Evolutionary conservation across 495 filamentous ascomycete genomes (phyloP).

Genomic region (Aspergillus wentii): DNA sequence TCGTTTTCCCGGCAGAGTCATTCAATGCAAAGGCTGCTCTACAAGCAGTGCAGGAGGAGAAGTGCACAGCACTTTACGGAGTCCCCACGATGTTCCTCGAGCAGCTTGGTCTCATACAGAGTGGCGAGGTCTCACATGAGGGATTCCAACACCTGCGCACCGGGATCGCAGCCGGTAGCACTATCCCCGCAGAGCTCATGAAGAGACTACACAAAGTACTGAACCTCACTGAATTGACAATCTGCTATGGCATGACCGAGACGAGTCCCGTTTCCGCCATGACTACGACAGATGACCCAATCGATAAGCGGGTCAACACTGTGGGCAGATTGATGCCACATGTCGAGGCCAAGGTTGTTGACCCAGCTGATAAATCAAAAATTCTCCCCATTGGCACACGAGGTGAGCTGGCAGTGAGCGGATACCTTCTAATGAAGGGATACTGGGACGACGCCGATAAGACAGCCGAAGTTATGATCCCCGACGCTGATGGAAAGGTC

Average conservation of each 20-base stretch:
- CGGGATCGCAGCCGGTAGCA: conserved; percentile 87
- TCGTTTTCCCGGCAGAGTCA: conserved; percentile 82
- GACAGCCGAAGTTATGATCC: conserved; percentile 67
- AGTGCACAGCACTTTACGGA: conserved; percentile 82
- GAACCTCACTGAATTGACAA: conserved; percentile 80
- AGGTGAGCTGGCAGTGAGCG: conserved; percentile 80
- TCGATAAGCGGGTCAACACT: conserved; percentile 69
- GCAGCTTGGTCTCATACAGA: conserved; percentile 68
- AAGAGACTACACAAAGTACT: conserved; percentile 66
- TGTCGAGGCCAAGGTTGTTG: conserved; percentile 78
- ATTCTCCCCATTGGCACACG: conserved; percentile 59
- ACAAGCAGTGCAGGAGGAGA: conserved; percentile 65
- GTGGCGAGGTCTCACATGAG: conserved; percentile 42
- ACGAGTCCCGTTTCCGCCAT: conserved; percentile 88
- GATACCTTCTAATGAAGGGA: conserved; percentile 86
- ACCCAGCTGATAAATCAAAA: conserved; percentile 47
- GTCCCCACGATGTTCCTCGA: conserved; percentile 96
- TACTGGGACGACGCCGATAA: conserved; percentile 73
- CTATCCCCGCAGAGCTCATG: conserved; percentile 82
- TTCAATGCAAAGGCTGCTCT: conserved; percentile 78
- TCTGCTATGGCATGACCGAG: conserved; percentile 99
- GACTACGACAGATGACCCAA: conserved; percentile 79
- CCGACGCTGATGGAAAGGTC: conserved; percentile 52
- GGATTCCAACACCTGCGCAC: conserved; percentile 73
- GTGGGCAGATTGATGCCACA: conserved; percentile 81